phyloP scores from a whole-genome alignment of 495 filamentous ascomycete genomes.

The Coniosporium apollinis region DNA sequence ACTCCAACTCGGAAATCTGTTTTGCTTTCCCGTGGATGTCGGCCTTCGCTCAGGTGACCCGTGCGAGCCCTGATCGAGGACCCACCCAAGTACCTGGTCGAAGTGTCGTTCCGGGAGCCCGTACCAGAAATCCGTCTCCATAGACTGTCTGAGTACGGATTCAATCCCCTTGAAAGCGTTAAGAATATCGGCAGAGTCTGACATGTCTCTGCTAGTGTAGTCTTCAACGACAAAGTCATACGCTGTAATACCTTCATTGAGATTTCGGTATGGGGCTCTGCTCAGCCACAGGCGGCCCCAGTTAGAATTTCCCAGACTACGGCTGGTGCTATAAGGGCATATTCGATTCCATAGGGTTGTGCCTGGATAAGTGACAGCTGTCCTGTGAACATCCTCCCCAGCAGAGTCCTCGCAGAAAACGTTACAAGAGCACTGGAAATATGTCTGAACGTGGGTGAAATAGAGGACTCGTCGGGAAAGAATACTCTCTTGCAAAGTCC shows the following conservation, averaged over 20 bases:
- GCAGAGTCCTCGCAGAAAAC: constrained; percentile 2
- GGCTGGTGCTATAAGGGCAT: neutral
- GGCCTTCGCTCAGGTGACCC: neutral
- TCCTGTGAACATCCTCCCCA: neutral
- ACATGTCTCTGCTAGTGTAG: neutral
- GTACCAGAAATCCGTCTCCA: neutral
- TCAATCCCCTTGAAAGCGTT: neutral
- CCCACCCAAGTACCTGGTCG: neutral
- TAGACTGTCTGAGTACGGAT: neutral
- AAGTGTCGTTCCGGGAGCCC: neutral
- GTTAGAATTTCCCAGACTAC: no score
- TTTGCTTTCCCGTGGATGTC: neutral
- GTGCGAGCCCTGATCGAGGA: no score
- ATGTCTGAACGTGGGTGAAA: neutral
- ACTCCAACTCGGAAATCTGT: constrained; percentile 1
- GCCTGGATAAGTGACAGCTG: neutral
- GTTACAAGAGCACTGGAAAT: neutral
- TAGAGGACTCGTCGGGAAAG: neutral
- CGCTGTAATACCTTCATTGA: neutral
- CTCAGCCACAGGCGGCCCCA: no score
- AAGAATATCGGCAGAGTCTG: neutral
- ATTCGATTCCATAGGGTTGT: neutral
- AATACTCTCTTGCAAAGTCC: constrained; percentile 1
- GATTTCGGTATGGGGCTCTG: neutral
- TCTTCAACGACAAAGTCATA: neutral